phyloP scores from a whole-genome alignment of 2,329 filamentous ascomycete genomes.

The Madurella fahalii region DNA sequence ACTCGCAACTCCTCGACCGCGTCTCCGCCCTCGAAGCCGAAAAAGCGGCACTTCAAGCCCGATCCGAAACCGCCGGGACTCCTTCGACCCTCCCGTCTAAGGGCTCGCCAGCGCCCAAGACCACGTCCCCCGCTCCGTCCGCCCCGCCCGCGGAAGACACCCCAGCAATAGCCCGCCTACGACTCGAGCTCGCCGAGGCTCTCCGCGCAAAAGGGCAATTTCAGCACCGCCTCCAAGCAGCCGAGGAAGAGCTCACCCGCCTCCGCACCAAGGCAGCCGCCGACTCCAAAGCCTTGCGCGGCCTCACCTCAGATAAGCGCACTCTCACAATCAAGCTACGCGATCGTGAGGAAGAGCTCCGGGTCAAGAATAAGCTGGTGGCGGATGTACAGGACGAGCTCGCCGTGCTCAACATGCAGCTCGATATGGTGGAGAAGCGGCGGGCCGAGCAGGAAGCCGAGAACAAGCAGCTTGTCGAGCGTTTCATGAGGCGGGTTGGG shows the following conservation, averaged over 20 bases:
- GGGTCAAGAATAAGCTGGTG: constrained; percentile 76
- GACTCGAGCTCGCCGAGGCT: constrained; percentile 70
- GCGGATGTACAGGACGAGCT: constrained; percentile 93
- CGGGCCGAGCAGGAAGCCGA: constrained; percentile 69
- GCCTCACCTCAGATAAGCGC: constrained; percentile 44
- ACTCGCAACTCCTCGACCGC: constrained; percentile 63
- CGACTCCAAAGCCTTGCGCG: constrained; percentile 58
- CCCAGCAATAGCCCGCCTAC: constrained; percentile 45
- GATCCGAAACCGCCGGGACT: constrained; percentile 22
- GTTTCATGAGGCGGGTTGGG: constrained; percentile 87
- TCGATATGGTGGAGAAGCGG: constrained; percentile 79
- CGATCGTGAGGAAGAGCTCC: constrained; percentile 81
- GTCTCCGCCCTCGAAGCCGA: constrained; percentile 60
- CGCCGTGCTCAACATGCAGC: constrained; percentile 78
- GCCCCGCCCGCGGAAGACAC: constrained; percentile 29
- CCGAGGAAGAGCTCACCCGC: constrained; percentile 57
- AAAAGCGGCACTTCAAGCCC: constrained; percentile 37
- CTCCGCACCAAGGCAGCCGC: constrained; percentile 56
- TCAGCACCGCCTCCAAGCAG: constrained; percentile 57
- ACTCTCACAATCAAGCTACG: constrained; percentile 63
- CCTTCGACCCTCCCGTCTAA: constrained; percentile 27
- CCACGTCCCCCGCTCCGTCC: constrained; percentile 4
- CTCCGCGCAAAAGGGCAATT: constrained; percentile 69
- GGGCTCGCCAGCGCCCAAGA: constrained; percentile 16
- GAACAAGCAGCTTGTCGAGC: constrained; percentile 82